phyloP scores from a whole-genome alignment of 345 rosid genomes.

The Cardamine occulta region DNA sequence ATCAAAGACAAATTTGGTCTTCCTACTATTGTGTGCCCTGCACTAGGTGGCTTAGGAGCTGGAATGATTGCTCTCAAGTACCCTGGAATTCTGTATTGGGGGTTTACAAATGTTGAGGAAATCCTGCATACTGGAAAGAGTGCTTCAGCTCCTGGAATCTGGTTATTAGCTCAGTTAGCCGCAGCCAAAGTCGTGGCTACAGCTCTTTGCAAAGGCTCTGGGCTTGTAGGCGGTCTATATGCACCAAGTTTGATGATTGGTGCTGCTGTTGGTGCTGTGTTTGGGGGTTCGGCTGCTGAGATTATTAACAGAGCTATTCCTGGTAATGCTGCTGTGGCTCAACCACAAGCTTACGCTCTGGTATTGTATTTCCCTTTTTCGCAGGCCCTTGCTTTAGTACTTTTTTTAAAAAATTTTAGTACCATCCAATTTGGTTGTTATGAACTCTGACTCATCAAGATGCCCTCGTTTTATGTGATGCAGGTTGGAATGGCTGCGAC shows the following conservation, averaged over 20 bases:
- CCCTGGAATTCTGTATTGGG: slow-evolving; percentile 98
- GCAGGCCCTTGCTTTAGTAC: slow-evolving; percentile 26
- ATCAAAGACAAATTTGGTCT: slow-evolving; percentile 81
- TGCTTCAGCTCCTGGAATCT: slow-evolving; percentile 97
- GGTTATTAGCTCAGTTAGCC: slow-evolving; percentile 87
- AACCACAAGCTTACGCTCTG: slow-evolving; percentile 99
- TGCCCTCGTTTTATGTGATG: slow-evolving; percentile 34
- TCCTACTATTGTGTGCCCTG: slow-evolving; percentile 93
- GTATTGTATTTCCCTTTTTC: slow-evolving; percentile 50
- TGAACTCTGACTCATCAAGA: slow-evolving; percentile 32
- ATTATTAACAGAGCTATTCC: slow-evolving; percentile 91
- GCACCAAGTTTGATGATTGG: slow-evolving; percentile 99
- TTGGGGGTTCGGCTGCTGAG: slow-evolving; percentile 96
- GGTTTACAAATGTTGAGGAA: slow-evolving; percentile 97
- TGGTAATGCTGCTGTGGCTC: slow-evolving; percentile 94
- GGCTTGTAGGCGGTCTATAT: slow-evolving; percentile 95
- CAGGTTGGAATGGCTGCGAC: slow-evolving; percentile 99
- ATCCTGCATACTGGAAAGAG: slow-evolving; percentile 94
- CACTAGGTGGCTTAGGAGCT: slow-evolving; percentile 96
- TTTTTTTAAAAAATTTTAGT: neutral
- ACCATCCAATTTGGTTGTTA: slow-evolving; percentile 7
- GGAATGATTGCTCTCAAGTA: slow-evolving; percentile 95
- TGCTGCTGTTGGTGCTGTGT: slow-evolving; percentile 97
- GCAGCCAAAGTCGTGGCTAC: slow-evolving; percentile 98
- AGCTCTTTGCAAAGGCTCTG: slow-evolving; percentile 95